A percentile compares a stretch with the other conserved stretches of the same genome.
These are phyloP conservation scores for Chaetomiaceae sp. DNA, from an alignment of 2,329 filamentous ascomycete species.

Conservation along the genomic window DNA sequence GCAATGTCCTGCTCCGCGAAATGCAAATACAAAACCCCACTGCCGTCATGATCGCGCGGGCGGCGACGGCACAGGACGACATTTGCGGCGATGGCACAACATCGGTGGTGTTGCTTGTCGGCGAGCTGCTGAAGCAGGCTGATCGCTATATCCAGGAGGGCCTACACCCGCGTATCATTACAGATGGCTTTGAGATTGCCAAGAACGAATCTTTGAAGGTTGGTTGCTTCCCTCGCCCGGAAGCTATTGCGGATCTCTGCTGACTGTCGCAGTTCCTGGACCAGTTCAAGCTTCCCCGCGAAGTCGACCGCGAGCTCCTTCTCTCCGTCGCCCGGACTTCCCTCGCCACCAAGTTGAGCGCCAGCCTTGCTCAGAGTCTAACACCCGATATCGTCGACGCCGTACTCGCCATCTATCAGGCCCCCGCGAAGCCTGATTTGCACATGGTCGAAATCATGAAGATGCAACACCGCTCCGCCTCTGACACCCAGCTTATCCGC, in stretches of 20 bases:
- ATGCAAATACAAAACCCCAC: slow-evolving; percentile 99
- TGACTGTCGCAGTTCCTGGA: slow-evolving; percentile 70
- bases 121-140: slow-evolving; percentile 96
- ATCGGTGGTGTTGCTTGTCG: slow-evolving; percentile 89
- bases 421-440: slow-evolving; percentile 86
- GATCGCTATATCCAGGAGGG: slow-evolving; percentile 94
- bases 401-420: slow-evolving; percentile 87
- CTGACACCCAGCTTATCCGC: slow-evolving; percentile 92
- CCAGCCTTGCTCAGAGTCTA: slow-evolving; percentile 80
- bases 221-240: slow-evolving; percentile 20
- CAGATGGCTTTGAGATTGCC: slow-evolving; percentile 94
- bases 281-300: slow-evolving; percentile 79
- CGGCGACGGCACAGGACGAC: slow-evolving; percentile 95
- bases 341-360: slow-evolving; percentile 90
- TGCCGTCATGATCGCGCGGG: slow-evolving; percentile 76
- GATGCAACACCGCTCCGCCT: slow-evolving; percentile 96
- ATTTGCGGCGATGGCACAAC: slow-evolving; percentile 98
- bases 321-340: slow-evolving; percentile 91
- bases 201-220: slow-evolving; percentile 90
- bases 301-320: slow-evolving; percentile 90
- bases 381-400: slow-evolving; percentile 95
- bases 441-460: slow-evolving; percentile 99
- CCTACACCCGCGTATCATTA: slow-evolving; percentile 94
- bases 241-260: neutral
- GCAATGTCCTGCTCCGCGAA: slow-evolving; percentile 75